A percentile compares a stretch with the other conserved stretches of the same genome.
Conservation (phyloP, 2,329 filamentous ascomycete species). For the Phaeoacremonium minimum region DNA sequence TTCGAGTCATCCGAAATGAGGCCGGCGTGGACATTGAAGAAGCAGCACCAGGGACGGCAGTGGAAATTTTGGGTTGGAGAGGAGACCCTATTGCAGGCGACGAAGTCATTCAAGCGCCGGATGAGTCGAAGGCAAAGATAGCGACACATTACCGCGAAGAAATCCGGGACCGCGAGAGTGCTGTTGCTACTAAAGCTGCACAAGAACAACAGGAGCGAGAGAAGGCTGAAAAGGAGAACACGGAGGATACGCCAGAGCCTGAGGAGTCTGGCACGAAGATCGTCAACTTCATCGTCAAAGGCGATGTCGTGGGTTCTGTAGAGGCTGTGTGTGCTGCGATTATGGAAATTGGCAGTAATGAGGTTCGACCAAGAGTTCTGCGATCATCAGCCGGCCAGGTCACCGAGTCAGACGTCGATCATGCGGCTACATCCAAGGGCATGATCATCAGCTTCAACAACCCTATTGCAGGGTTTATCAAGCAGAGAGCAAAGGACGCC, state of each 20-base stretch:
- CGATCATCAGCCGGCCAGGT: conserved; percentile 74
- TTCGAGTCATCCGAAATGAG: conserved; percentile 83
- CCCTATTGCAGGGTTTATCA: conserved; percentile 61
- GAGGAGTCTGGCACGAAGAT: conserved; percentile 37
- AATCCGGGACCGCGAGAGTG: conserved; percentile 65
- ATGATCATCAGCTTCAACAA: conserved; percentile 86
- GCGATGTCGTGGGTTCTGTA: conserved; percentile 88
- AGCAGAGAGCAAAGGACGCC: conserved; percentile 62
- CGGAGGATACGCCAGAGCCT: conserved; percentile 21
- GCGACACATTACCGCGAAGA: conserved; percentile 76
- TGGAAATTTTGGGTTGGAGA: conserved; percentile 93
- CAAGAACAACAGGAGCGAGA: conserved; percentile 60
- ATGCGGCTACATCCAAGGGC: conserved; percentile 72
- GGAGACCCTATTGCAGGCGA: conserved; percentile 79
- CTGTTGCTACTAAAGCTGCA: conserved; percentile 77
- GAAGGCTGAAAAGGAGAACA: conserved; percentile 34
- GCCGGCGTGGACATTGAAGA: conserved; percentile 67
- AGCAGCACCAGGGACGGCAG: conserved; percentile 81
- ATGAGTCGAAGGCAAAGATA: conserved; percentile 72
- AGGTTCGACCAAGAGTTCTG: conserved; percentile 74
- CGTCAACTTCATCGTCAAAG: conserved; percentile 84
- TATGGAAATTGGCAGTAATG: conserved; percentile 74
- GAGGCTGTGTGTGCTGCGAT: conserved; percentile 83
- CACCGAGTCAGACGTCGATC: conserved; percentile 82
- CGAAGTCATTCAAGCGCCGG: conserved; percentile 76